Evolutionary conservation across 106 monocot species (phyloP).

Genomic region (Dendrobium nobile): DNA sequence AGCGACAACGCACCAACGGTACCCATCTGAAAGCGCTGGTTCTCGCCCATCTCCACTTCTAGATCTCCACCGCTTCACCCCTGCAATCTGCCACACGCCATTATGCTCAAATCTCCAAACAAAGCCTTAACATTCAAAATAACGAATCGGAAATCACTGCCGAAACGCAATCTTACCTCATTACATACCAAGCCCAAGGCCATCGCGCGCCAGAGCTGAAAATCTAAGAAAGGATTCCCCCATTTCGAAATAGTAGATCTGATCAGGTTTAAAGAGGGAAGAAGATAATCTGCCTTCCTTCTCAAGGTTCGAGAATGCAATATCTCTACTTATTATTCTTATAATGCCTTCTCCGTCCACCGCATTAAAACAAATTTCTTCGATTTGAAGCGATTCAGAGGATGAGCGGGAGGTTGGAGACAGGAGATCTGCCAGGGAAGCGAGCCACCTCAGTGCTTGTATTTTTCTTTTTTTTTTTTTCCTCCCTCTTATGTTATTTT

Average conservation of each 20-base stretch:
- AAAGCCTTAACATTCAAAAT: not conserved
- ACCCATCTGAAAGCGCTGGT: slow-evolving; percentile 26
- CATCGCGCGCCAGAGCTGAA: not conserved
- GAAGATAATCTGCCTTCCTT: not conserved
- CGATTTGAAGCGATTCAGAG: not conserved
- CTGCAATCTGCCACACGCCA: not conserved
- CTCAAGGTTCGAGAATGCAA: not conserved
- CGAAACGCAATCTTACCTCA: not conserved
- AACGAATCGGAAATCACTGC: not conserved
- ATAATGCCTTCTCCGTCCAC: not conserved
- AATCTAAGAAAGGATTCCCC: not conserved
- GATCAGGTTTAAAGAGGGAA: not conserved
- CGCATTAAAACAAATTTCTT: slow-evolving; percentile 1
- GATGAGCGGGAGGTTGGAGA: not conserved
- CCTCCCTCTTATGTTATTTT: not conserved
- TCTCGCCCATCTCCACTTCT: slow-evolving; percentile 28
- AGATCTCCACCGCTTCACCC: not conserved
- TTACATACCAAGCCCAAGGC: not conserved
- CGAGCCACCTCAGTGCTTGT: not conserved
- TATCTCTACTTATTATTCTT: not conserved
- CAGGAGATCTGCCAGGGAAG: not conserved
- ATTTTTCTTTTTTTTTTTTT: not conserved
- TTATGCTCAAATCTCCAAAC: not conserved
- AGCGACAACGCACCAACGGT: slow-evolving; percentile 39
- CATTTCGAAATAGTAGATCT: slow-evolving; percentile 1